These are phyloP conservation scores for Termitomyces sp. DNA, from an alignment of 768 basidiomycete species.

Conservation along the genomic window DNA sequence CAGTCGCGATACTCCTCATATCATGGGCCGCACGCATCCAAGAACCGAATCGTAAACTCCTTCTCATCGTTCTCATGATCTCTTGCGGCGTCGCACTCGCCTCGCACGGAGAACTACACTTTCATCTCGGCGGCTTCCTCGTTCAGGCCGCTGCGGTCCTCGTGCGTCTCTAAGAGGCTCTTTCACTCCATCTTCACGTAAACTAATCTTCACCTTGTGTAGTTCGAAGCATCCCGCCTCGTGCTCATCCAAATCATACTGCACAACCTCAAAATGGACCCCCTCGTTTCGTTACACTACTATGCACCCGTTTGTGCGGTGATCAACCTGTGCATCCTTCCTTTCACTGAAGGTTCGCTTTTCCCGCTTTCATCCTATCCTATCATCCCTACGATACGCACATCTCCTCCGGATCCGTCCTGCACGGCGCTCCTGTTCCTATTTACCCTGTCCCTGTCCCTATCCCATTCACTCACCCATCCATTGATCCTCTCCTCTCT, in stretches of 20 bases:
- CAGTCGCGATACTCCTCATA: conserved; percentile 88
- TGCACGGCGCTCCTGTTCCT: no score
- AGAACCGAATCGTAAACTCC: conserved; percentile 78
- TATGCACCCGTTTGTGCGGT: conserved; percentile 92
- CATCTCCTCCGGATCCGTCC: no score
- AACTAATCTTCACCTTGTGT: background rate
- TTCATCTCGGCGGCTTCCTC: conserved; percentile 83
- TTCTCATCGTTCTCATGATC: conserved; percentile 84
- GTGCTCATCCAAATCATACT: conserved; percentile 96
- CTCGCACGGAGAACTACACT: conserved; percentile 82
- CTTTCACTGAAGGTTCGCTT: conserved; percentile 78
- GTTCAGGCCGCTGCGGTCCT: conserved; percentile 83
- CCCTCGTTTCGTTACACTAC: conserved; percentile 91
- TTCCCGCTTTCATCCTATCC: no score
- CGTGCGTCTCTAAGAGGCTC: conserved; percentile 38
- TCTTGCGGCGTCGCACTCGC: conserved; percentile 86
- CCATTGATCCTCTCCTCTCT: no score
- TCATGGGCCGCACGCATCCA: conserved; percentile 88
- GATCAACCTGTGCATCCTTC: conserved; percentile 81
- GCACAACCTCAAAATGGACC: conserved; percentile 97
- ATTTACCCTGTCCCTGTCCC: no score
- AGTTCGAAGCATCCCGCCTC: conserved; percentile 89
- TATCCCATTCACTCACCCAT: no score
- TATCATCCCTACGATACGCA: no score
- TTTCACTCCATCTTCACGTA: background rate